Evolutionary conservation across 768 basidiomycete genomes (phyloP).

Genomic region (Xanthoconium stramineum): DNA sequence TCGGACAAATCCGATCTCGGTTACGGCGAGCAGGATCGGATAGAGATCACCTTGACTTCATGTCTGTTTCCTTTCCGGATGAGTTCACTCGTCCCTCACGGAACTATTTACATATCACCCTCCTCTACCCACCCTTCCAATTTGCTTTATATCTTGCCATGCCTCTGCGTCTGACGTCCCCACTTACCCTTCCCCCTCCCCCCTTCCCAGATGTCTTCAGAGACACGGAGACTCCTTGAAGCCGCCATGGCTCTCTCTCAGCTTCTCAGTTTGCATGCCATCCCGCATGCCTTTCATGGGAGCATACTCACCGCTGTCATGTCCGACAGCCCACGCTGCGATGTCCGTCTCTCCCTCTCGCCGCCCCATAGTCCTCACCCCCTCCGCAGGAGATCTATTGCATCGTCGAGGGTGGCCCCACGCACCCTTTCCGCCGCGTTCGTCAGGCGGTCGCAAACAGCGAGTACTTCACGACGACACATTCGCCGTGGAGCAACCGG

Average conservation of each 20-base stretch:
- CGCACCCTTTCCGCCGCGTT: conserved; percentile 76
- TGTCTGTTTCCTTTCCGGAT: conserved; percentile 3
- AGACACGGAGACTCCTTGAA: conserved; percentile 71
- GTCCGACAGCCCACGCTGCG: conserved; percentile 58
- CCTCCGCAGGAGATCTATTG: conserved; percentile 74
- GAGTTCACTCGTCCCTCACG: conserved; percentile 42
- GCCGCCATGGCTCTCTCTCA: conserved; percentile 74
- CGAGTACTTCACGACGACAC: conserved; percentile 60
- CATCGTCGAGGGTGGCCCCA: conserved; percentile 72
- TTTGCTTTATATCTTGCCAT: conserved; percentile 51
- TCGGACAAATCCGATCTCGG: conserved; percentile 31
- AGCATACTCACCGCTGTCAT: conserved; percentile 68
- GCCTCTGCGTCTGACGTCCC: conserved; percentile 37
- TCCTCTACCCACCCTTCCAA: conserved; percentile 37
- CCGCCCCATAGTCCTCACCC: conserved; percentile 6
- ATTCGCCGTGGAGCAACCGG: conserved; percentile 89
- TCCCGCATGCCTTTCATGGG: conserved; percentile 83
- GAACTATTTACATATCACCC: conserved; percentile 50
- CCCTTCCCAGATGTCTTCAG: conserved; percentile 47
- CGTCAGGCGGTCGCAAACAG: conserved; percentile 69
- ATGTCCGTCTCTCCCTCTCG: conserved; percentile 45
- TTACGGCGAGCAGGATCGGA: conserved; percentile 21
- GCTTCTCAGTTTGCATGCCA: conserved; percentile 50
- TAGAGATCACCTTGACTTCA: conserved; percentile 23
- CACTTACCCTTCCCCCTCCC: conserved; percentile 22